Evolutionary conservation across 257 asterid genomes (phyloP).

Genomic region (Capsicum rhomboideum): DNA sequence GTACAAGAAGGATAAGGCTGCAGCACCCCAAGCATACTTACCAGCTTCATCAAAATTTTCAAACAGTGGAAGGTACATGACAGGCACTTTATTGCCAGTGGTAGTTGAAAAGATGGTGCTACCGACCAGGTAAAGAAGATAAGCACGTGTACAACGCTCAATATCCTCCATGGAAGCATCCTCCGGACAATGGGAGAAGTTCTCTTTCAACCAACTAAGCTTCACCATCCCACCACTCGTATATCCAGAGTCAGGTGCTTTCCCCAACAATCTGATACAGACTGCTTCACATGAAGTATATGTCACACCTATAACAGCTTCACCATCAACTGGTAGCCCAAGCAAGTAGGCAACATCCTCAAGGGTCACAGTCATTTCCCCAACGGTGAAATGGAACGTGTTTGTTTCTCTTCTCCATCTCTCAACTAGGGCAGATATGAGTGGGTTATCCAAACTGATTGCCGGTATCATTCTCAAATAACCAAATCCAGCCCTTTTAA

Average conservation of each 20-base stretch:
- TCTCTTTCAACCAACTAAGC: slow-evolving; percentile 94
- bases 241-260: slow-evolving; percentile 37
- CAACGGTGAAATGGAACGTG: slow-evolving; percentile 81
- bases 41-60: slow-evolving; percentile 89
- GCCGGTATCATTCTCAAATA: slow-evolving; percentile 72
- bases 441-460: slow-evolving; percentile 78
- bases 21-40: slow-evolving; percentile 97
- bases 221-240: slow-evolving; percentile 79
- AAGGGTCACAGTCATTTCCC: slow-evolving; percentile 91
- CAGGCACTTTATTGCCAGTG: slow-evolving; percentile 95
- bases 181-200: slow-evolving; percentile 64
- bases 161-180: slow-evolving; percentile 64
- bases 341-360: slow-evolving; percentile 92
- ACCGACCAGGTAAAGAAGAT: slow-evolving; percentile 90
- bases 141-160: slow-evolving; percentile 74
- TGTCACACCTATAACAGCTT: slow-evolving; percentile 90
- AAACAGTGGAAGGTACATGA: slow-evolving; percentile 90
- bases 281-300: slow-evolving; percentile 55
- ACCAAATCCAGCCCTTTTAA: slow-evolving; percentile 78
- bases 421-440: slow-evolving; percentile 90
- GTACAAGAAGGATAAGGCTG: slow-evolving; percentile 78
- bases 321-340: slow-evolving; percentile 88
- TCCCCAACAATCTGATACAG: slow-evolving; percentile 34
- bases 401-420: slow-evolving; percentile 97
- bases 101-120: slow-evolving; percentile 94